phyloP scores from a whole-genome alignment of 2,329 filamentous ascomycete species.

The Trichoderma sp. region DNA sequence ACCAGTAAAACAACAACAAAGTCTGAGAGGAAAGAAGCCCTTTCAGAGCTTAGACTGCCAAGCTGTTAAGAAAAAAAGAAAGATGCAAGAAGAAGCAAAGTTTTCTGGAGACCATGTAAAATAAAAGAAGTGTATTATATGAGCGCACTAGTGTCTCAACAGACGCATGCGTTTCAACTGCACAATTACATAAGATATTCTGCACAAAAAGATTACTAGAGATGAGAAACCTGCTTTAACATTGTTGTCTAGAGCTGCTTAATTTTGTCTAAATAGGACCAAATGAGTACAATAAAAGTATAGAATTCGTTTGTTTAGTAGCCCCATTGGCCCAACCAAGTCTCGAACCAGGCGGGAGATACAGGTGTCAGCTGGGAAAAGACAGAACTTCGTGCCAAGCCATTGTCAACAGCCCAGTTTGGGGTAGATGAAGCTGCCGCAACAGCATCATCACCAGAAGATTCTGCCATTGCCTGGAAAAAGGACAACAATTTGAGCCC shows the following conservation, averaged over 20 bases:
- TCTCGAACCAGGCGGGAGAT: neutral
- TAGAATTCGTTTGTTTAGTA: neutral
- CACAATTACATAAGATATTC: neutral
- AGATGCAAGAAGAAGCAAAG: no score
- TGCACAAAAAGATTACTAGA: neutral
- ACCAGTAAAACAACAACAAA: no score
- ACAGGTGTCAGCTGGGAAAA: neutral
- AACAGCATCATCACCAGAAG: neutral
- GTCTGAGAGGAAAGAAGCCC: no score
- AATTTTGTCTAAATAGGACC: neutral
- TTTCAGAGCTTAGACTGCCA: no score
- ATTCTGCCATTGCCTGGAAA: neutral
- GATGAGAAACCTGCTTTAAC: neutral
- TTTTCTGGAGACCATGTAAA: no score
- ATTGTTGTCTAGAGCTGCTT: neutral
- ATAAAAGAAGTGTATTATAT: neutral
- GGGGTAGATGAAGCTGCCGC: neutral
- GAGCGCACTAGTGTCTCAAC: neutral
- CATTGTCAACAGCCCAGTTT: neutral
- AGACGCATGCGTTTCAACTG: neutral
- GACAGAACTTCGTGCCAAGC: neutral
- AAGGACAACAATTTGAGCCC: neutral
- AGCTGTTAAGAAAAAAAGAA: no score
- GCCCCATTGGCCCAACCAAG: neutral
- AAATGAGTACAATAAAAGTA: neutral